Evolutionary conservation across 495 filamentous ascomycete species (phyloP), one percentile per base, ranked within the genome.

Genomic region (Penicillium dipodomyicola): DNA sequence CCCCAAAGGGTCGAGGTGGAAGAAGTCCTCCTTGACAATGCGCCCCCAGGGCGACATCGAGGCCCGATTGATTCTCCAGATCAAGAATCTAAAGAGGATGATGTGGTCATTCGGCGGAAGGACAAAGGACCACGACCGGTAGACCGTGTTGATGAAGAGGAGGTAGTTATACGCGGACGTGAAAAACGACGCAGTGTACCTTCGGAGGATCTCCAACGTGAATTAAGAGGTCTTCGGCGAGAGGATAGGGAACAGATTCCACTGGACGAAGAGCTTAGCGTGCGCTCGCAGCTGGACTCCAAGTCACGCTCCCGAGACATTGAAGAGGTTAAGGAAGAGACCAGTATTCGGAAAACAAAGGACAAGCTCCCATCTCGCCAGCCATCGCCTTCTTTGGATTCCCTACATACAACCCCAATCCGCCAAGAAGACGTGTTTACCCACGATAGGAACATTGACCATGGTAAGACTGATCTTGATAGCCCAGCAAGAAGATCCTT

Each of bases 381-480:
- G 32, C 64, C 56, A 11, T 63, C 69, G 15, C 66, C 69, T 22
- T 77, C 77, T 23, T 72, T 79, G 23, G 76, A 78, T 40, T 82
- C 84, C 4, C 85, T 91, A 64, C 79, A 82, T 59, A 84, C 82
- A 19, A 87, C 88, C 5, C 81, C 83, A 5, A 88, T 92, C 60
- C 85, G 88, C 64, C 84, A 90, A 57, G 88, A 95, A 57, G 88
- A 95, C 65, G 81, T 94, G 43, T 89, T 92, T 56, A 91, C 89
- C 2, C 90, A 92, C 69, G 92, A 94, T 65, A 81, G 87, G 22
- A 87, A 93, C 62, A 89, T 96, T 64, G 89, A 96, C 68, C 90
- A 96, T 73, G 92, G 91, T 72, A 59, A 37, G 61, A n/a, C 11
- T 2, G 14, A 5, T 11, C 6, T 39, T 11, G 8, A 10, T 32